Percentiles rank a stretch among this genome's conserved stretches.
These are phyloP conservation scores for Leptoxyphium fumago DNA, from an alignment of 2,329 filamentous ascomycete species.

Conservation along the genomic window DNA sequence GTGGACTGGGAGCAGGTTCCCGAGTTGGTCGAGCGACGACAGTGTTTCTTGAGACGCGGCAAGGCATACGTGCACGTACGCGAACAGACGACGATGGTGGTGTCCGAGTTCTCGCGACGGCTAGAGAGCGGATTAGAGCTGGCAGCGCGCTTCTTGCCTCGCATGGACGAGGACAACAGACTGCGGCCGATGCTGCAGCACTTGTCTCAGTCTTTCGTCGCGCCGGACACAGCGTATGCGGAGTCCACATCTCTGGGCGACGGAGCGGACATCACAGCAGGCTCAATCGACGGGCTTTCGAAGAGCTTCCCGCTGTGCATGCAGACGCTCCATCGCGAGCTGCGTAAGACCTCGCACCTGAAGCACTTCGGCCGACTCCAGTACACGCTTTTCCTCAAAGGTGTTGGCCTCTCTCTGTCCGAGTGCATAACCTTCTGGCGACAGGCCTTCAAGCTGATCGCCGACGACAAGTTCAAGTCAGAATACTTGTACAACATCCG, in stretches of 20 bases:
- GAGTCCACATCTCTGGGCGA: constrained; percentile 42
- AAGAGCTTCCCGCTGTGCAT: constrained; percentile 86
- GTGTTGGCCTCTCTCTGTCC: constrained; percentile 81
- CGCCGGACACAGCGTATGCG: constrained; percentile 72
- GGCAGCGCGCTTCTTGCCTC: constrained; percentile 78
- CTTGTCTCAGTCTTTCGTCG: constrained; percentile 89
- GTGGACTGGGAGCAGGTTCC: constrained; percentile 91
- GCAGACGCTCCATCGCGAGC: constrained; percentile 72
- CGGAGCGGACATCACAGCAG: constrained; percentile 61
- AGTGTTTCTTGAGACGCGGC: constrained; percentile 61
- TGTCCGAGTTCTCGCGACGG: constrained; percentile 67
- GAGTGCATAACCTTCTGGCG: constrained; percentile 91
- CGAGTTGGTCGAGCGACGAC: constrained; percentile 68
- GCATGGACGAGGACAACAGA: constrained; percentile 91
- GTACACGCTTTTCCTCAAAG: constrained; percentile 93
- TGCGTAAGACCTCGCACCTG: constrained; percentile 77
- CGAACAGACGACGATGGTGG: constrained; percentile 78
- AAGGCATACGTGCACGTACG: constrained; percentile 82
- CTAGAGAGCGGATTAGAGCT: constrained; percentile 77
- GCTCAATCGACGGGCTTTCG: constrained; percentile 65
- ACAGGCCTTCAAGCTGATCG: constrained; percentile 66
- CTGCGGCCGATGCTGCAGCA: constrained; percentile 62
- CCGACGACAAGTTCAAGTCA: constrained; percentile 92
- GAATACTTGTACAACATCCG: constrained; percentile 95
- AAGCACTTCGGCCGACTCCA: constrained; percentile 90